These are phyloP conservation scores for Dissophora globulifera DNA, from an alignment of 192 early-diverging fungal species.

Conservation along the genomic window DNA sequence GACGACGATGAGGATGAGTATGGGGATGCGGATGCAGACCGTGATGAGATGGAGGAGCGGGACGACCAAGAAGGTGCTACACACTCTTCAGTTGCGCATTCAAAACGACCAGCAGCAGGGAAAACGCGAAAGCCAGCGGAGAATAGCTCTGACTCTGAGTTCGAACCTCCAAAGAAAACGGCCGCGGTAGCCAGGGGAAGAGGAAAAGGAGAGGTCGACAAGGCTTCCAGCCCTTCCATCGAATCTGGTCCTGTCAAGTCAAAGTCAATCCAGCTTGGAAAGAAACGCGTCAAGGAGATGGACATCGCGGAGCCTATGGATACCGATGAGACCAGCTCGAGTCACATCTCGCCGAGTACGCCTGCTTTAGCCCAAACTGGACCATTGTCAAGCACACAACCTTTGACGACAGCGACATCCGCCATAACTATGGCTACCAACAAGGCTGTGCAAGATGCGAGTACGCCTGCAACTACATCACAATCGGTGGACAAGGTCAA, in stretches of 20 bases:
- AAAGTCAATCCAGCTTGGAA: not conserved
- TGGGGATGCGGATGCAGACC: not conserved
- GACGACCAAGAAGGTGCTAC: not conserved
- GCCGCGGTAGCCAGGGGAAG: not conserved
- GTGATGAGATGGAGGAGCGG: no score
- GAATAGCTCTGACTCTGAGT: conserved; percentile 18
- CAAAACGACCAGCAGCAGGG: not conserved
- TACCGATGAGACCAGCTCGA: not conserved
- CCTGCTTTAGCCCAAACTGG: not conserved
- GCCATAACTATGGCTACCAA: not conserved
- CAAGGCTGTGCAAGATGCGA: not conserved
- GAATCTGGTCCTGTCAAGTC: conserved; percentile 10
- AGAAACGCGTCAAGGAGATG: not conserved
- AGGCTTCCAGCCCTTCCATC: conserved; percentile 1
- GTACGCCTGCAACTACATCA: not conserved
- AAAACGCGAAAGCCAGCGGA: conserved; percentile 1
- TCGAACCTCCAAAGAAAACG: conserved; percentile 17
- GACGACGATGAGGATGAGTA: not conserved
- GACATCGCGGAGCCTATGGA: not conserved
- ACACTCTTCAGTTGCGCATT: not conserved
- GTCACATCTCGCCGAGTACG: not conserved
- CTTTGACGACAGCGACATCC: conserved; percentile 1
- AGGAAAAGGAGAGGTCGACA: not conserved
- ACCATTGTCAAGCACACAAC: not conserved
- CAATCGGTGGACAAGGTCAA: conserved; percentile 17